Percentiles rank a stretch among this genome's conserved stretches.
Conservation (phyloP, 345 rosid genomes). For the Moricandia arvensis region DNA sequence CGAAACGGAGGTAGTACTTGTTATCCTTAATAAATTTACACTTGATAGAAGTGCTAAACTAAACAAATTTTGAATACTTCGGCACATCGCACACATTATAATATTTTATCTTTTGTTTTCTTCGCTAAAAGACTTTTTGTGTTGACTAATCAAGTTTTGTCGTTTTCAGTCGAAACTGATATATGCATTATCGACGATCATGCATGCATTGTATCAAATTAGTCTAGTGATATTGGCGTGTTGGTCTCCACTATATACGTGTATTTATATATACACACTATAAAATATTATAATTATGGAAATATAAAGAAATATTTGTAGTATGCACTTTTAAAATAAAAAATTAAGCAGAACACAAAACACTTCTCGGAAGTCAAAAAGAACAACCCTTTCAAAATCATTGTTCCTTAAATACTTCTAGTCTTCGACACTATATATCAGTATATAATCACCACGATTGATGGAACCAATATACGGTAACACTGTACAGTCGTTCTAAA, state of each 20-base stretch:
- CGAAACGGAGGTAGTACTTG: no score
- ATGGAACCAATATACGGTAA: not conserved
- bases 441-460: slow-evolving; percentile 8
- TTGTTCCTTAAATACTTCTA: slow-evolving; percentile 20
- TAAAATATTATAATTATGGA: not conserved
- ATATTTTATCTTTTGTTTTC: not conserved
- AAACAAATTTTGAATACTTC: not conserved
- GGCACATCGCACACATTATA: not conserved
- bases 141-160: slow-evolving; percentile 20
- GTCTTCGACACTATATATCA: slow-evolving; percentile 1
- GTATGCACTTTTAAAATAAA: not conserved
- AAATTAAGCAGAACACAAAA: slow-evolving; percentile 5
- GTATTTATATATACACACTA: not conserved
- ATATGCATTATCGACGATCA: slow-evolving; percentile 21
- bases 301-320: not conserved
- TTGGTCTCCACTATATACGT: slow-evolving; percentile 25
- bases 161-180: slow-evolving; percentile 24
- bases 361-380: slow-evolving; percentile 15
- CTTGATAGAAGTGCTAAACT: not conserved
- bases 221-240: slow-evolving; percentile 2
- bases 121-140: not conserved
- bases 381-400: slow-evolving; percentile 37
- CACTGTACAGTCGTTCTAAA: not conserved
- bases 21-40: not conserved
- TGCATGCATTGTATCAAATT: slow-evolving; percentile 20